Evolutionary conservation across 2,329 filamentous ascomycete genomes (phyloP).

Genomic region (Alternaria tenuissima): DNA sequence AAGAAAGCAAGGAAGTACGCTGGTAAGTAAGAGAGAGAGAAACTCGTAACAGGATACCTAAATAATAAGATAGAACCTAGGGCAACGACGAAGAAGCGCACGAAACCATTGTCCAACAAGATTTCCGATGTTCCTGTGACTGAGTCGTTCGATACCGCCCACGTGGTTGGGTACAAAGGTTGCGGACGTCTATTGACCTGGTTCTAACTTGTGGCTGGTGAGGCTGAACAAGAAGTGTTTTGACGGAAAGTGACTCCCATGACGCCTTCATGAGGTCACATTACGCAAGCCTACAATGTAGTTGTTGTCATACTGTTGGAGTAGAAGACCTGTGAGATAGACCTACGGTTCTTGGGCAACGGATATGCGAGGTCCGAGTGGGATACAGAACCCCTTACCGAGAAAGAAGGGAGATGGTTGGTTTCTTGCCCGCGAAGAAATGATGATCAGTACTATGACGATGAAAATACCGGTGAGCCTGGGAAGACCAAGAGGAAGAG

Average conservation of each 20-base stretch:
- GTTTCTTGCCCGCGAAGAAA: neutral
- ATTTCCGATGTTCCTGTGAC: neutral
- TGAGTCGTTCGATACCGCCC: neutral
- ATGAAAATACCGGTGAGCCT: neutral
- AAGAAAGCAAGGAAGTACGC: no score
- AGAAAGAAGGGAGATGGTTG: neutral
- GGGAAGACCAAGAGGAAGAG: neutral
- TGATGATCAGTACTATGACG: neutral
- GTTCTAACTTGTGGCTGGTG: neutral
- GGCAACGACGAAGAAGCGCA: neutral
- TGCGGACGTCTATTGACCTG: neutral
- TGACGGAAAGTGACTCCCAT: neutral
- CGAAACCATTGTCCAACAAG: neutral
- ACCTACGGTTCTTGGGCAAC: neutral
- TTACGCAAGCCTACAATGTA: no score
- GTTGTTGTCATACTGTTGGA: no score
- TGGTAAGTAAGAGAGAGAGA: no score
- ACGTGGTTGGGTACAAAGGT: neutral
- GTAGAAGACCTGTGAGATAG: neutral
- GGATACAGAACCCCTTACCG: neutral
- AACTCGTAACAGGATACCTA: no score
- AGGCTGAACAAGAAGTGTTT: neutral
- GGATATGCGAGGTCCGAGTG: neutral
- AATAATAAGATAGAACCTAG: neutral
- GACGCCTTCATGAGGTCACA: neutral